Percentiles rank a stretch among this genome's conserved stretches.
phyloP scores from a whole-genome alignment of 768 basidiomycete species.

The Polyporus arcularius region DNA sequence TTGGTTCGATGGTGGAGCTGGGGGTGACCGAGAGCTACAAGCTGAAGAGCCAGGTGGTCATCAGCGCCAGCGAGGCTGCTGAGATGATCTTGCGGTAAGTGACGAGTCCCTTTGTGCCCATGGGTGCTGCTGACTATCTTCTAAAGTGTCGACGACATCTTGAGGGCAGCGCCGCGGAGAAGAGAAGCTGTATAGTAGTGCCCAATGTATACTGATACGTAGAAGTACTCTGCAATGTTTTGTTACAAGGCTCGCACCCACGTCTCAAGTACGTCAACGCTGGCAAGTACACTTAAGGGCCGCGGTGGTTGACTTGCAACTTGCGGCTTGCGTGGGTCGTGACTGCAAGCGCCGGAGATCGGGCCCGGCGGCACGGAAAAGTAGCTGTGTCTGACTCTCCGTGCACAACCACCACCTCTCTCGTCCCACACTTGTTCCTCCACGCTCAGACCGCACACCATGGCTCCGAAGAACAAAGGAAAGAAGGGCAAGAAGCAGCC shows the following conservation, averaged over 20 bases:
- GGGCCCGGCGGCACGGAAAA: not conserved
- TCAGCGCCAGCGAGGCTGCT: constrained; percentile 93
- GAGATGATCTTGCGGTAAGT: constrained; percentile 96
- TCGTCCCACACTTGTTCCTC: too few relatives aligned
- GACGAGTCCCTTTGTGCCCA: not conserved
- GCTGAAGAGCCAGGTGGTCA: constrained; percentile 91
- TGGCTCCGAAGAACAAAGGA: constrained; percentile 76
- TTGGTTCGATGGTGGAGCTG: constrained; percentile 85
- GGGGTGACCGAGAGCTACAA: constrained; percentile 98
- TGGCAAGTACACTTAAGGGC: too few relatives aligned
- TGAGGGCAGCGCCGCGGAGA: constrained; percentile 81
- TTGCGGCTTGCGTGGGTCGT: not conserved
- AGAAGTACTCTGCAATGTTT: not conserved
- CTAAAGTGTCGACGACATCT: constrained; percentile 85
- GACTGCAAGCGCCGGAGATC: not conserved
- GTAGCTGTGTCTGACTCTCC: too few relatives aligned
- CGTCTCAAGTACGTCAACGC: not conserved
- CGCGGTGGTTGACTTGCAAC: not conserved
- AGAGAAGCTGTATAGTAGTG: constrained; percentile 68
- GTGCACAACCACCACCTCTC: too few relatives aligned
- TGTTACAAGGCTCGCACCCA: not conserved
- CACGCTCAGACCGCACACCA: constrained; percentile 17
- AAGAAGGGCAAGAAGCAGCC: constrained; percentile 85
- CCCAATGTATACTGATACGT: not conserved
- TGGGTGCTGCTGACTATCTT: not conserved